Conservation (phyloP, 2,329 filamentous ascomycete genomes). For the Penicillium sp. region DNA sequence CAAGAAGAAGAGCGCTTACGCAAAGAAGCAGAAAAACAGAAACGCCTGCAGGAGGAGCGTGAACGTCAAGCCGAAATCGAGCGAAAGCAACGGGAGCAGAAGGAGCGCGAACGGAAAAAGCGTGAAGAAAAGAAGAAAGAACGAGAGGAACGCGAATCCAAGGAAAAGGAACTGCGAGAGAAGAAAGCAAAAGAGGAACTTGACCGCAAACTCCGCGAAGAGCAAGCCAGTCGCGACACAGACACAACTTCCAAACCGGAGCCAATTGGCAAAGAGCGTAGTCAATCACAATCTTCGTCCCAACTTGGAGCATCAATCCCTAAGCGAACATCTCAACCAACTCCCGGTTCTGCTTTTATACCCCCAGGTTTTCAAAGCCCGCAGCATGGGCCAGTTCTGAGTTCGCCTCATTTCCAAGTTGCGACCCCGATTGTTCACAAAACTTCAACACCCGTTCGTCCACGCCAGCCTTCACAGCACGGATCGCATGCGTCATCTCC, state of each 20-base stretch:
- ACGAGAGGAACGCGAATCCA: slow-evolving; percentile 55
- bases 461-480: slow-evolving; percentile 75
- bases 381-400: slow-evolving; percentile 52
- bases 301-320: slow-evolving; percentile 19
- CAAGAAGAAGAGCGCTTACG: slow-evolving; percentile 82
- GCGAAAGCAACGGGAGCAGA: slow-evolving; percentile 74
- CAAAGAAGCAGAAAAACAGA: slow-evolving; percentile 81
- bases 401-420: slow-evolving; percentile 74
- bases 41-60: slow-evolving; percentile 75
- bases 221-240: slow-evolving; percentile 54
- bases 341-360: slow-evolving; percentile 43
- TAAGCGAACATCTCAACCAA: slow-evolving; percentile 58
- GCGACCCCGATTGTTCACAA: slow-evolving; percentile 81
- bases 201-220: slow-evolving; percentile 51
- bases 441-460: slow-evolving; percentile 71
- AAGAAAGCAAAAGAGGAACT: slow-evolving; percentile 60
- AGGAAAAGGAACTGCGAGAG: slow-evolving; percentile 73
- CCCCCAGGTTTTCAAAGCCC: slow-evolving; percentile 52
- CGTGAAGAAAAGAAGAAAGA: slow-evolving; percentile 74
- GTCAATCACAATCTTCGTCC: slow-evolving; percentile 32
- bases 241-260: slow-evolving; percentile 39
- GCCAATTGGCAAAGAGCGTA: slow-evolving; percentile 47
- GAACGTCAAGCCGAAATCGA: slow-evolving; percentile 82
- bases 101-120: slow-evolving; percentile 76
- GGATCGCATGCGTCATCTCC: slow-evolving; percentile 66